phyloP scores from a whole-genome alignment of 176 grass and related monocot genomes.

The Raddia distichophylla region DNA sequence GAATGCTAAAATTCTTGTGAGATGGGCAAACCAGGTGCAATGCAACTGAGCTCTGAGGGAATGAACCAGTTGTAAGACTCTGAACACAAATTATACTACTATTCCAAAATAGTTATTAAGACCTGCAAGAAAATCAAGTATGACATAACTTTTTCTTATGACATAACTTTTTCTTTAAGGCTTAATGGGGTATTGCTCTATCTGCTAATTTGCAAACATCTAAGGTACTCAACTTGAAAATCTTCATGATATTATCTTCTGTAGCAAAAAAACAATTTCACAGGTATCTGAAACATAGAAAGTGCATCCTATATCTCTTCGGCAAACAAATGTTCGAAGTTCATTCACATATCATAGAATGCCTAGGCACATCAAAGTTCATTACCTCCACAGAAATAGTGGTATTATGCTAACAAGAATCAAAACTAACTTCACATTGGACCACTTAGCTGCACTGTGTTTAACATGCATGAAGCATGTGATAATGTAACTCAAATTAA shows the following conservation, averaged over 20 bases:
- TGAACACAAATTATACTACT: background rate
- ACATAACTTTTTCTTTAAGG: background rate
- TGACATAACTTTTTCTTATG: background rate
- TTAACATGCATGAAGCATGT: background rate
- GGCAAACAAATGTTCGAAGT: background rate
- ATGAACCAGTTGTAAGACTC: background rate
- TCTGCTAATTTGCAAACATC: conserved; percentile 2
- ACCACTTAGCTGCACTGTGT: background rate
- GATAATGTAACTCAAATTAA: background rate
- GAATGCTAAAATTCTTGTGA: conserved; percentile 19
- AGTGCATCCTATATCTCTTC: background rate
- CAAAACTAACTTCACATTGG: background rate
- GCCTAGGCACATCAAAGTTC: background rate
- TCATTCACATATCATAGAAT: too few relatives aligned
- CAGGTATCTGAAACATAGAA: background rate
- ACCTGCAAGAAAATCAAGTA: background rate
- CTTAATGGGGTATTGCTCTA: background rate
- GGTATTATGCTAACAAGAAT: background rate
- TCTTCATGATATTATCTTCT: background rate
- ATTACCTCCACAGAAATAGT: background rate
- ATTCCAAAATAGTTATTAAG: background rate
- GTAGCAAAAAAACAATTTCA: background rate
- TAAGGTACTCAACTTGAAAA: conserved; percentile 11
- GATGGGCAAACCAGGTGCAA: conserved; percentile 14
- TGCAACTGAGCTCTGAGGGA: background rate